These are phyloP conservation scores for Gossypium raimondii DNA, from an alignment of 345 rosid genomes.

Conservation along the genomic window DNA sequence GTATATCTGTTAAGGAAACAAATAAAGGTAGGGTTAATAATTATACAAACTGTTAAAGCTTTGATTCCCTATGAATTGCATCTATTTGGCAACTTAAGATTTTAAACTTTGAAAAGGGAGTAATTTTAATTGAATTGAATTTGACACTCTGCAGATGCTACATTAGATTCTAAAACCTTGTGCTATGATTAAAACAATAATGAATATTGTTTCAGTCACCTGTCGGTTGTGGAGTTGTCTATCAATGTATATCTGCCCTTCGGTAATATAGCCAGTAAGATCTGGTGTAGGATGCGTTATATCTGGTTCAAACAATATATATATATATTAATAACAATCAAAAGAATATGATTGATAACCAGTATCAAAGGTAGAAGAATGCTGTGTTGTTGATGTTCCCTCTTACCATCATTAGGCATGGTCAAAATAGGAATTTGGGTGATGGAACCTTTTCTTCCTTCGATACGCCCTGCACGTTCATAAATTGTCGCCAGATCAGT, in stretches of 20 bases:
- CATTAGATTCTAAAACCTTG: neutral
- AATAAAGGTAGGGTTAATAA: neutral
- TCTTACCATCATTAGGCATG: conserved; percentile 95
- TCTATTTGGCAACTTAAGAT: neutral
- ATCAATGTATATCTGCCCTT: conserved; percentile 88
- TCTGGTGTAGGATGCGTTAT: conserved; percentile 99
- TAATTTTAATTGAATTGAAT: neutral
- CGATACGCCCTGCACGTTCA: conserved; percentile 98
- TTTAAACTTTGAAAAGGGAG: neutral
- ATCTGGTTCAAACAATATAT: conserved; percentile 40
- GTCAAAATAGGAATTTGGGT: conserved; percentile 98
- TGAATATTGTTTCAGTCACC: conserved; percentile 28
- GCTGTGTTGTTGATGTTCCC: neutral
- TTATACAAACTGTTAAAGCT: neutral
- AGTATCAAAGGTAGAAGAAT: neutral
- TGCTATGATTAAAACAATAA: neutral
- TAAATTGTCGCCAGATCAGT: conserved; percentile 98
- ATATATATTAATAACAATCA: neutral
- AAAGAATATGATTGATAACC: neutral
- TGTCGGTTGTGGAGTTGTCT: conserved; percentile 79
- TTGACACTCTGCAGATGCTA: neutral
- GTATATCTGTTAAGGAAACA: conserved; percentile 61
- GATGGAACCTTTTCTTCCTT: conserved; percentile 94
- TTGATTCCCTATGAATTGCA: neutral
- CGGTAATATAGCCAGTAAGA: conserved; percentile 98